phyloP scores from a whole-genome alignment of 2,329 filamentous ascomycete species.

The Zasmidium cellare region DNA sequence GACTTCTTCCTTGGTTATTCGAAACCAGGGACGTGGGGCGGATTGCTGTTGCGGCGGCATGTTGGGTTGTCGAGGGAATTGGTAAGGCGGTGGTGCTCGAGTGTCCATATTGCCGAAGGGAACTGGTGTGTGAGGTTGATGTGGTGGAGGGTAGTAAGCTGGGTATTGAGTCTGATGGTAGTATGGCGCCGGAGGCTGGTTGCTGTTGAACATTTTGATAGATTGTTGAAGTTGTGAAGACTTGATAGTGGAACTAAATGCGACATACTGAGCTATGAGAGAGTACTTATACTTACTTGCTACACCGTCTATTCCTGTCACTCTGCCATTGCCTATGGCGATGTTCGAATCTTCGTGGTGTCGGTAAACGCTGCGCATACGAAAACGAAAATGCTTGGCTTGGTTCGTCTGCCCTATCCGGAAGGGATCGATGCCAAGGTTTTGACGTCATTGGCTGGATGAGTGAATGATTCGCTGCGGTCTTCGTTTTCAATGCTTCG shows the following conservation, averaged over 20 bases:
- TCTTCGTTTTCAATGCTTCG: no score
- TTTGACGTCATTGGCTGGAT: neutral
- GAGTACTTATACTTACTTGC: neutral
- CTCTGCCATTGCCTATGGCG: neutral
- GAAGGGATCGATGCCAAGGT: neutral
- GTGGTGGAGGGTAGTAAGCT: neutral
- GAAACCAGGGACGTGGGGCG: neutral
- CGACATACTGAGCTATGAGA: neutral
- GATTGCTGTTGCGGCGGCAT: neutral
- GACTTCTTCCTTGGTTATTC: neutral
- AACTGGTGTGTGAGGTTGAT: neutral
- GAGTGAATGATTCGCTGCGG: no score
- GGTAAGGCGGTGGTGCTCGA: neutral
- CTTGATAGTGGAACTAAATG: neutral
- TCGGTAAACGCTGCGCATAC: neutral
- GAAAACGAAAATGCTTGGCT: neutral
- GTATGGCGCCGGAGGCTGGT: neutral
- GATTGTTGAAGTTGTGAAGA: neutral
- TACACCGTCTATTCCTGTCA: neutral
- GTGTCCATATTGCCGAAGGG: neutral
- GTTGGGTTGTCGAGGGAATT: neutral
- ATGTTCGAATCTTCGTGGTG: neutral
- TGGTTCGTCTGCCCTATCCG: neutral
- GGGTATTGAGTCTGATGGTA: neutral
- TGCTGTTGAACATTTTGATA: neutral